Base-by-base conservation (phyloP, 495 filamentous ascomycete species). In the Copromyces sp. region DNA sequence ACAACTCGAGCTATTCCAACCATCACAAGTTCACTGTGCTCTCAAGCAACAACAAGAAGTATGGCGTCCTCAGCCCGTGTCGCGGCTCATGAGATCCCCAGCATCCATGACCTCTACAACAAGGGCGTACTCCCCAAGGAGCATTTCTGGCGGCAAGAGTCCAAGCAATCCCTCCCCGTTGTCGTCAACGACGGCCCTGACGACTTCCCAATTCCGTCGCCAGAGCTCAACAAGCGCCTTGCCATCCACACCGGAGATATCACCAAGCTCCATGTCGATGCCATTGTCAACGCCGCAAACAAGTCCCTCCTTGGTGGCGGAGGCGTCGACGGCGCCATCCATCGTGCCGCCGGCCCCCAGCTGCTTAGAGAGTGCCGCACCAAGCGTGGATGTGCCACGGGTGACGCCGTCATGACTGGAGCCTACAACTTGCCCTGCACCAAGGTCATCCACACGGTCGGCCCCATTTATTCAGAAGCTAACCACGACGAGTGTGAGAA, bases 281-380 rank as follows among this genome's bases (percentile, higher is more conserved):
- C 90, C 72, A 97, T 98, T 76, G 94, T 98, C 77, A 98, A 98
- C 80, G 95, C 95, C 11, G 94, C 95, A 29, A 98, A 98, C 79
- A 80, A 82, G 20, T 89, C 86, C 9, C 87, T 99, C 0, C 84
- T 92, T 3, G 92, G 93, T 68, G 95, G 95, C 53, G 93, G 93
- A 17, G 95, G 95, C 42, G 94, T 98, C 32, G 92, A 94, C 73
- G 92, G 91, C 24, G 93, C 93, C 32, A 97, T 98, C 76, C 95
- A 98, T 80, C 80, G 87, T 41, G 93, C 91, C 38, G 95, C 95
- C 37, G 95, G 95, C 8, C 86, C 81, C 1, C 75, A 79, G 0
- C 85, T 97, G 11, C 74, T 91, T n/a, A 68, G 68, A 9, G 95
- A 94, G 80, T 98, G 95, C 80, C 76, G 80, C 39, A 83, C 74